Percentiles rank a stretch among this genome's conserved stretches.
These are phyloP conservation scores for Arthroderma sp. DNA, from an alignment of 2,329 filamentous ascomycete genomes.

Conservation along the genomic window DNA sequence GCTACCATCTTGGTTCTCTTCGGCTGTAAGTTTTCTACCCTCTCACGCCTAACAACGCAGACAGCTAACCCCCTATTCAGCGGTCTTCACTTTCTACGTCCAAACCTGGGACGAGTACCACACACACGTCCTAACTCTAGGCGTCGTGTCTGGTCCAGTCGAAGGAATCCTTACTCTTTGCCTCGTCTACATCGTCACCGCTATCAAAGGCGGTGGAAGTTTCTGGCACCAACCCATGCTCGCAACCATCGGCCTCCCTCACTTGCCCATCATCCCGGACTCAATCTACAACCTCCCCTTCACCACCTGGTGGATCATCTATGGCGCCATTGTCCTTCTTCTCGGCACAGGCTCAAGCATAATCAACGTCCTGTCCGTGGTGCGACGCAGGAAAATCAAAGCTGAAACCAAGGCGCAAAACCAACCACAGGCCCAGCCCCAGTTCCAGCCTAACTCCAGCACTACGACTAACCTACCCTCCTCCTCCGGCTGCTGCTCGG, in stretches of 20 bases:
- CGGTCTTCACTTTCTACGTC: conserved; percentile 90
- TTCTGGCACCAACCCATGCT: conserved; percentile 88
- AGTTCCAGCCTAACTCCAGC: not conserved
- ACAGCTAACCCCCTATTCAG: conserved; percentile 28
- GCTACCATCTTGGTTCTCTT: conserved; percentile 72
- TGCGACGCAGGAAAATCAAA: conserved; percentile 53
- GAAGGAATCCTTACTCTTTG: conserved; percentile 83
- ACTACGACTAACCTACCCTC: conserved; percentile 16
- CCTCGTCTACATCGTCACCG: conserved; percentile 69
- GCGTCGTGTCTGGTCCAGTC: conserved; percentile 84
- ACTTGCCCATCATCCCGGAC: conserved; percentile 52
- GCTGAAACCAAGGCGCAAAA: conserved; percentile 21
- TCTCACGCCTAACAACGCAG: not conserved
- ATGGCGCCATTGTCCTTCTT: conserved; percentile 66
- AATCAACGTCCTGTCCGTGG: conserved; percentile 70
- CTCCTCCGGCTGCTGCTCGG: conserved; percentile 20
- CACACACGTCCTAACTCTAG: conserved; percentile 86
- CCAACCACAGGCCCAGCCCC: not conserved
- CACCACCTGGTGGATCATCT: conserved; percentile 84
- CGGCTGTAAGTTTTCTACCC: conserved; percentile 47
- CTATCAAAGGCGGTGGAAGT: conserved; percentile 69
- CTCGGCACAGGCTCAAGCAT: conserved; percentile 66
- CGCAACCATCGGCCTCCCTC: conserved; percentile 53
- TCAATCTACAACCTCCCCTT: conserved; percentile 66
- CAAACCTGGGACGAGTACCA: conserved; percentile 99